A percentile compares a stretch with the other conserved stretches of the same genome.
Conservation (phyloP, 1,284 basidiomycete species). For the Sphaerobolus stellatus region DNA sequence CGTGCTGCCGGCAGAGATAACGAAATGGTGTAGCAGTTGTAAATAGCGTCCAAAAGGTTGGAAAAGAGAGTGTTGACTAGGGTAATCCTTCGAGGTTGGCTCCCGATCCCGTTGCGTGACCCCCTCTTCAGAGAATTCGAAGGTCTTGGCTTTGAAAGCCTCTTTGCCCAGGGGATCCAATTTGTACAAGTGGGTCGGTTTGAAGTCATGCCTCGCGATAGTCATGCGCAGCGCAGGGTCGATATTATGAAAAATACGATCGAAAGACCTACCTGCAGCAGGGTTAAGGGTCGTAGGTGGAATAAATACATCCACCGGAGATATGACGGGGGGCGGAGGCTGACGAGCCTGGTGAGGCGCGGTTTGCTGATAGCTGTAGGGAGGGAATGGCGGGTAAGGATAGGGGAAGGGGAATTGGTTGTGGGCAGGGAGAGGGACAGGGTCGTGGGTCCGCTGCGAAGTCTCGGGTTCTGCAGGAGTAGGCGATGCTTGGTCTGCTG, state of each 20-base stretch:
- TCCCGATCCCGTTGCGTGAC: neutral
- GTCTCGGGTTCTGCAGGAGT: no score
- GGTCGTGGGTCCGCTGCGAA: no score
- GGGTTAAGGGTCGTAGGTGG: no score
- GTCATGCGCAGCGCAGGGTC: neutral
- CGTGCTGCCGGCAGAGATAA: neutral
- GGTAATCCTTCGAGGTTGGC: slow-evolving; percentile 3
- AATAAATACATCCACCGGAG: no score
- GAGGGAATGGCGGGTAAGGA: no score
- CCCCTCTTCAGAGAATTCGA: neutral
- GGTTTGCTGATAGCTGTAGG: no score
- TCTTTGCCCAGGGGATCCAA: neutral
- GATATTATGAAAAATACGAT: neutral
- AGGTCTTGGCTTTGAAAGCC: neutral
- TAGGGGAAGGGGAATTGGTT: no score
- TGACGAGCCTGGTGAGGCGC: no score
- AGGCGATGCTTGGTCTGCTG: no score
- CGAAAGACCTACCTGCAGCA: no score
- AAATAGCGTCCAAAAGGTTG: neutral
- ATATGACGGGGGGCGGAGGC: no score
- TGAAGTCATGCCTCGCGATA: neutral
- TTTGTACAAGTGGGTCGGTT: neutral
- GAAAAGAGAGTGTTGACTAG: neutral
- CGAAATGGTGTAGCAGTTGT: neutral
- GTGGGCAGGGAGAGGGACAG: no score